Evolutionary conservation across 1,284 basidiomycete genomes (phyloP).

Genomic region (Inonotus hispidus): DNA sequence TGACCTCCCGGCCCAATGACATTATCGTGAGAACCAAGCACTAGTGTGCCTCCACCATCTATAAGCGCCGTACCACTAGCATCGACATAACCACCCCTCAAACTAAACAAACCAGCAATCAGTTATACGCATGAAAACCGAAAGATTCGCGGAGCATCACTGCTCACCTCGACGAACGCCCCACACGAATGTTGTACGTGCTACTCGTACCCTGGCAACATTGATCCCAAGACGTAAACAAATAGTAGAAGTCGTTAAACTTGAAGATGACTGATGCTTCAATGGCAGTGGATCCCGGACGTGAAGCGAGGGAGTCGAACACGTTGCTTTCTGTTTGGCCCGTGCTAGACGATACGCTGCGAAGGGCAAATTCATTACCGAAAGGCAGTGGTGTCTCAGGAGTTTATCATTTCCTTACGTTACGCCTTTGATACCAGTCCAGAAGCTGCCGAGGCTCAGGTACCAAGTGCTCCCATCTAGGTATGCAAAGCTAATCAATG

Average conservation of each 20-base stretch:
- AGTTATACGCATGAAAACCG: neutral
- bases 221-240: conserved; percentile 53
- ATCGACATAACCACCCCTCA: conserved; percentile 45
- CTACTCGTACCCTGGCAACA: conserved; percentile 48
- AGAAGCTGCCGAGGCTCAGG: conserved; percentile 20
- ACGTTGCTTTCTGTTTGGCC: conserved; percentile 21
- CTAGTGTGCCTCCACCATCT: conserved; percentile 47
- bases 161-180: conserved; percentile 39
- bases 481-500: neutral
- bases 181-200: conserved; percentile 57
- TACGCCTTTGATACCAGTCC: conserved; percentile 22
- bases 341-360: conserved; percentile 22
- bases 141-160: neutral
- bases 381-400: conserved; percentile 19
- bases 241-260: conserved; percentile 43
- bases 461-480: conserved; percentile 15
- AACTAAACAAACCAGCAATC: conserved; percentile 21
- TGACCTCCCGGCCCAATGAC: conserved; percentile 44
- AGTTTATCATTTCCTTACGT: neutral
- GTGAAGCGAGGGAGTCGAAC: conserved; percentile 22
- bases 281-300: conserved; percentile 21
- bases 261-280: conserved; percentile 36
- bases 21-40: conserved; percentile 42
- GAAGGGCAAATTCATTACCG: neutral
- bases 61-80: conserved; percentile 39